Evolutionary conservation across 768 basidiomycete genomes (phyloP).

Genomic region (Baorangia bicolor): DNA sequence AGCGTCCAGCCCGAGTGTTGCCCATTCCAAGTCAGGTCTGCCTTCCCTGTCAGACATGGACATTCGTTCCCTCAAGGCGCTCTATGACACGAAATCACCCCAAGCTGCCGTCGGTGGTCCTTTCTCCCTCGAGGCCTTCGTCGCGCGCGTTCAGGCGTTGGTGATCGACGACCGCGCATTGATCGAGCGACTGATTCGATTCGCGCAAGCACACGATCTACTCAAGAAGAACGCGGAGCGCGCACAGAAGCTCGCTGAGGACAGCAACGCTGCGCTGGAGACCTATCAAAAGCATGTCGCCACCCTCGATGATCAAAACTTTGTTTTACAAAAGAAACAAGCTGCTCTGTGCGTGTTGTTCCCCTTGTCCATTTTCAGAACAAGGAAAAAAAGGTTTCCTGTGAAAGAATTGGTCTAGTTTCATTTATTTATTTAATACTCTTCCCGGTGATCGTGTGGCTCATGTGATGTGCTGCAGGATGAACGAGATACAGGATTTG

Average conservation of each 20-base stretch:
- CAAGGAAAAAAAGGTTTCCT: neutral
- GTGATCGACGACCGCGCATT: conserved; percentile 80
- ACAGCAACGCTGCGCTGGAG: conserved; percentile 74
- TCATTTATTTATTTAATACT: neutral
- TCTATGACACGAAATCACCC: conserved; percentile 54
- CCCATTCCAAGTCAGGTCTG: conserved; percentile 29
- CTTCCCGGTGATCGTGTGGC: neutral
- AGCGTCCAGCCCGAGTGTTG: conserved; percentile 35
- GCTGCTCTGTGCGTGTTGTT: conserved; percentile 52
- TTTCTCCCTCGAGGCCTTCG: conserved; percentile 78
- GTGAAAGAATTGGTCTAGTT: neutral
- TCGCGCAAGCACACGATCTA: conserved; percentile 86
- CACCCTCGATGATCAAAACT: conserved; percentile 74
- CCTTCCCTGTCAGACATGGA: conserved; percentile 80
- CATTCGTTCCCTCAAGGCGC: conserved; percentile 77
- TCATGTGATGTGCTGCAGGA: conserved; percentile 37
- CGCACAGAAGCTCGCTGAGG: conserved; percentile 87
- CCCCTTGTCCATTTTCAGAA: neutral
- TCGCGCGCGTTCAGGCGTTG: conserved; percentile 73
- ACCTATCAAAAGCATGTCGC: conserved; percentile 89
- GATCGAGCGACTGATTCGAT: conserved; percentile 79
- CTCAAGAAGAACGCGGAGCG: conserved; percentile 91
- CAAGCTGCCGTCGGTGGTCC: conserved; percentile 30
- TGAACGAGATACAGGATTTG: conserved; percentile 63
- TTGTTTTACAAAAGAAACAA: conserved; percentile 48